A percentile compares a stretch with the other conserved stretches of the same genome.
Evolutionary conservation across 768 basidiomycete species (phyloP).

Genomic region (Panaeolus papilionaceus): DNA sequence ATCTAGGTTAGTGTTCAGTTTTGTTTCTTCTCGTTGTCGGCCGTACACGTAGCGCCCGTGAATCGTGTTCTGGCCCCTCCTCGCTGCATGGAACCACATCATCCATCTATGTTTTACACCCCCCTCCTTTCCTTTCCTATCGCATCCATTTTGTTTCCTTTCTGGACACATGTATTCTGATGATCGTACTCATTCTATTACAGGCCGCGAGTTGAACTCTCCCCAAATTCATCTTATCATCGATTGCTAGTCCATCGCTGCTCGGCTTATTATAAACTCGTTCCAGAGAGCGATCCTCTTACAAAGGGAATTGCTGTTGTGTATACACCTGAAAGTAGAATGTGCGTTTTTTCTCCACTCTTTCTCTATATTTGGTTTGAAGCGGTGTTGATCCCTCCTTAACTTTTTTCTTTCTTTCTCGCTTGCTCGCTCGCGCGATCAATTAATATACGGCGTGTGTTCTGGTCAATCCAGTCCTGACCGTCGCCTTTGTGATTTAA

Average conservation of each 20-base stretch:
- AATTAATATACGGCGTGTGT: conserved; percentile 14
- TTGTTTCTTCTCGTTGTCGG: conserved; percentile 16
- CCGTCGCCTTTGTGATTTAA: conserved; percentile 75
- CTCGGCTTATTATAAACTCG: conserved; percentile 79
- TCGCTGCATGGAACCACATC: too few relatives aligned
- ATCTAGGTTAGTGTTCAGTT: conserved; percentile 58
- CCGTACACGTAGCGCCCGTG: conserved; percentile 6
- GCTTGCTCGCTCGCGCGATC: not conserved
- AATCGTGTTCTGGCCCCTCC: conserved; percentile 2
- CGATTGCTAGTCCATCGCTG: conserved; percentile 87
- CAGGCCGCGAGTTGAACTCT: conserved; percentile 70
- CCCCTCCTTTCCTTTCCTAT: not conserved
- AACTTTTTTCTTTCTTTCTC: not conserved
- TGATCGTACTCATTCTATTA: conserved; percentile 16
- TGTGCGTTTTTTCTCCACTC: conserved; percentile 56
- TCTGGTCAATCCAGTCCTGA: conserved; percentile 56
- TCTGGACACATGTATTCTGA: conserved; percentile 16
- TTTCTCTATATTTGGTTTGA: conserved; percentile 10
- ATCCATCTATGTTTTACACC: not conserved
- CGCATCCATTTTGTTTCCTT: conserved; percentile 30
- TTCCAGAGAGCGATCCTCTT: conserved; percentile 68
- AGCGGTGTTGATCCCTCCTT: not conserved
- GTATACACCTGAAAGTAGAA: conserved; percentile 68
- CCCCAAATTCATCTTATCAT: conserved; percentile 81
- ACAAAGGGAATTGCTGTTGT: conserved; percentile 69